Percentiles rank a stretch among this genome's conserved stretches.
Conservation (phyloP, 2,329 filamentous ascomycete genomes). For the Pseudogymnoascus sp. region DNA sequence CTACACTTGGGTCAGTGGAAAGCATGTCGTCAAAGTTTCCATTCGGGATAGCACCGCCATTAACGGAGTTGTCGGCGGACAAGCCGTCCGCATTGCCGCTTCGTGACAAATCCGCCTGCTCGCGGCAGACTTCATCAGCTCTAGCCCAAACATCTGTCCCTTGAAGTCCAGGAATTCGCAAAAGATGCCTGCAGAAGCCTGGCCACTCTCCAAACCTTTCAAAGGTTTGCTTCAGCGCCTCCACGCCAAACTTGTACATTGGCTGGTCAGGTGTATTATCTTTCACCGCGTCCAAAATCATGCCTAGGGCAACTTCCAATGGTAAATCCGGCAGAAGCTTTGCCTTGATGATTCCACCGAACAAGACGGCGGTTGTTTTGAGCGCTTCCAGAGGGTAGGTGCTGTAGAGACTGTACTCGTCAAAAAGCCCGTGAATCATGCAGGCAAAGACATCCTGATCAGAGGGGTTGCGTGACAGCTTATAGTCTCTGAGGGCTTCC, state of each 20-base stretch:
- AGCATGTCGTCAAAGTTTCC: conserved; percentile 60
- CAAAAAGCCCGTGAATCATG: conserved; percentile 97
- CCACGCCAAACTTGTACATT: conserved; percentile 98
- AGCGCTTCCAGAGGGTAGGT: conserved; percentile 95
- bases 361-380: conserved; percentile 90
- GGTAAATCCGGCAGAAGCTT: conserved; percentile 85
- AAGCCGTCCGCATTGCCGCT: conserved; percentile 46
- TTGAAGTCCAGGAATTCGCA: conserved; percentile 74
- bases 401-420: conserved; percentile 91
- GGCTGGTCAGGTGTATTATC: conserved; percentile 75
- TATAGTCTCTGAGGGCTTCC: conserved; percentile 75
- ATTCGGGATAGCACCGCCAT: conserved; percentile 54
- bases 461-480: conserved; percentile 72
- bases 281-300: conserved; percentile 94
- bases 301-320: conserved; percentile 86
- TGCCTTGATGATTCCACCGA: conserved; percentile 92
- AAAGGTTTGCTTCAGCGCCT: conserved; percentile 85
- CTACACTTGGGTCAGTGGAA: conserved; percentile 51
- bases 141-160: conserved; percentile 79
- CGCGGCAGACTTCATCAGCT: conserved; percentile 71
- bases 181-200: conserved; percentile 80
- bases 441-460: conserved; percentile 96
- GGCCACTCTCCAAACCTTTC: conserved; percentile 85
- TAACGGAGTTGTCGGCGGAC: conserved; percentile 30
- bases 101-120: conserved; percentile 53